These are phyloP conservation scores for Furcasterigmium furcatum DNA, from an alignment of 2,329 filamentous ascomycete species.

Conservation along the genomic window DNA sequence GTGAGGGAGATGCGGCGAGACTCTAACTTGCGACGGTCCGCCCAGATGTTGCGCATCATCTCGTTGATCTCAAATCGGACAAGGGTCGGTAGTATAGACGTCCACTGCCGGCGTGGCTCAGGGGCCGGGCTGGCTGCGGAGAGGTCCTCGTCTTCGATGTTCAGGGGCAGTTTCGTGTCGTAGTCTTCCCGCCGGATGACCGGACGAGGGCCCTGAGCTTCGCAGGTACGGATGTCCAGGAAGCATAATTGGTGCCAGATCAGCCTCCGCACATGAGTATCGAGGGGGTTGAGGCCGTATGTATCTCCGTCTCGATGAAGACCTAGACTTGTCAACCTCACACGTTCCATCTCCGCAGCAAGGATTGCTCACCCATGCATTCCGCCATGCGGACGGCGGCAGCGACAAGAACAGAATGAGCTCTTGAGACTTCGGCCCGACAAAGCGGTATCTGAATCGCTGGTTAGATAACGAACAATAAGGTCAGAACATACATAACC, in stretches of 20 bases:
- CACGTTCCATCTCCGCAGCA: background rate
- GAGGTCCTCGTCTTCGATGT: constrained; percentile 67
- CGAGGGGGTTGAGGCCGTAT: constrained; percentile 63
- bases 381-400: constrained; percentile 71
- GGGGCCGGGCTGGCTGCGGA: constrained; percentile 33
- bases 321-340: constrained; percentile 19
- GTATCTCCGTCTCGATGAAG: constrained; percentile 67
- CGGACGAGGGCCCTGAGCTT: constrained; percentile 69
- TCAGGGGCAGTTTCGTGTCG: constrained; percentile 69
- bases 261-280: constrained; percentile 68
- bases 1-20: constrained; percentile 59
- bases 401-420: constrained; percentile 69
- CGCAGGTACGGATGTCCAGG: constrained; percentile 70
- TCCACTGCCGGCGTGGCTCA: constrained; percentile 54
- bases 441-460: constrained; percentile 62
- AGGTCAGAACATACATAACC: constrained; percentile 20
- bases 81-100: constrained; percentile 62
- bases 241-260: constrained; percentile 79
- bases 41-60: constrained; percentile 68
- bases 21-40: constrained; percentile 65
- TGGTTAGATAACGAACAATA: constrained; percentile 13
- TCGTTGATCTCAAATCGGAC: constrained; percentile 73
- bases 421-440: constrained; percentile 67
- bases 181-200: constrained; percentile 72
- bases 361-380: constrained; percentile 53